Evolutionary conservation across 805 yeast species (phyloP).

Genomic region (Candida verbasci): DNA sequence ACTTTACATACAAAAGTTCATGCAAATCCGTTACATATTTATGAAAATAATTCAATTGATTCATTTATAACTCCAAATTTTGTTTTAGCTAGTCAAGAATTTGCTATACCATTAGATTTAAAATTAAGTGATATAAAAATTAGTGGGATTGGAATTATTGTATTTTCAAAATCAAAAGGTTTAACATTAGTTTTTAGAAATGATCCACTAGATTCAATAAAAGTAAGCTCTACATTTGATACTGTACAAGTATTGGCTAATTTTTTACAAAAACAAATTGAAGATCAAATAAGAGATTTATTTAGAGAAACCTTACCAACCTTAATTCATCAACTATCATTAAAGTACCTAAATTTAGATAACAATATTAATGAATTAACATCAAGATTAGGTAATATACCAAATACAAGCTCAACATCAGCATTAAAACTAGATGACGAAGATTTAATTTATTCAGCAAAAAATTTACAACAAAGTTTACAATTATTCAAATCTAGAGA

Average conservation of each 20-base stretch:
- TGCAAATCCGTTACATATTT: conserved; percentile 77
- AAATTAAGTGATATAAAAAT: conserved; percentile 67
- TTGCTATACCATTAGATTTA: conserved; percentile 75
- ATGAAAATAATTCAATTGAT: conserved; percentile 41
- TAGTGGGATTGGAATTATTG: conserved; percentile 80
- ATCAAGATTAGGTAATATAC: conserved; percentile 1
- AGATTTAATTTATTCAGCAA: conserved; percentile 40
- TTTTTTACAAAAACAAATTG: conserved; percentile 78
- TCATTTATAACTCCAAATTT: conserved; percentile 65
- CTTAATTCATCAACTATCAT: conserved; percentile 68
- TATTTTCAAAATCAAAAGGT: conserved; percentile 77
- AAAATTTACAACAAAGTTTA: conserved; percentile 35
- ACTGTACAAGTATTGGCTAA: conserved; percentile 78
- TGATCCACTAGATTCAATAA: conserved; percentile 81
- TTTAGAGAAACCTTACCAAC: conserved; percentile 84
- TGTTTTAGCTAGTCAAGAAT: conserved; percentile 58
- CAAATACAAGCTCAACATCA: conserved; percentile 2
- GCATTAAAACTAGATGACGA: conserved; percentile 11
- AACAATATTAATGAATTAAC: conserved; percentile 6
- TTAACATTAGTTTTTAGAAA: conserved; percentile 82
- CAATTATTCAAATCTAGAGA: conserved; percentile 58
- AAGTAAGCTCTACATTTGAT: conserved; percentile 84
- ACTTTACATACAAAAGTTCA: conserved; percentile 76
- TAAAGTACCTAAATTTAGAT: conserved; percentile 38
- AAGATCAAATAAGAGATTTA: conserved; percentile 70